phyloP scores from a whole-genome alignment of 495 filamentous ascomycete genomes.

The Xanthoparmelia taractica region DNA sequence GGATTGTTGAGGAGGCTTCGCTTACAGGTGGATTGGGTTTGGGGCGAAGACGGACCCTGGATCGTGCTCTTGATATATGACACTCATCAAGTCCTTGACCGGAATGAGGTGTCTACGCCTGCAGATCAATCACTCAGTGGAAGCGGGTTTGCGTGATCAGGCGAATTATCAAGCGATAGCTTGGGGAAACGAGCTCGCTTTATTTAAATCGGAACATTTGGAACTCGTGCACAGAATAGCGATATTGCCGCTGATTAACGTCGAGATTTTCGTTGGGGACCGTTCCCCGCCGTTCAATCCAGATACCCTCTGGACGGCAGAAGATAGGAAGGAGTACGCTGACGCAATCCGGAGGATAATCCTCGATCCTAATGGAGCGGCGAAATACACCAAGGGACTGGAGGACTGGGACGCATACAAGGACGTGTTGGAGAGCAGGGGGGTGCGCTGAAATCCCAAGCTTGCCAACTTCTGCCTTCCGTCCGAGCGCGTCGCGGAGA shows the following conservation, averaged over 20 bases:
- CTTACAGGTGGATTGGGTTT: not conserved
- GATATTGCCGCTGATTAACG: not conserved
- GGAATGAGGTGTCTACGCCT: not conserved
- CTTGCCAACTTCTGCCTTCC: no score
- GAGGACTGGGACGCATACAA: not conserved
- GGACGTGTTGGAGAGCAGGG: no score
- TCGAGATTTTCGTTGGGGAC: not conserved
- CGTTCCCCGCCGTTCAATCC: not conserved
- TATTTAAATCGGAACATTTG: not conserved
- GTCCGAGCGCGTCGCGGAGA: no score
- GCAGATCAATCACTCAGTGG: not conserved
- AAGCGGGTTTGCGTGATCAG: not conserved
- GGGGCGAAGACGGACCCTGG: not conserved
- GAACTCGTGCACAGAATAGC: not conserved
- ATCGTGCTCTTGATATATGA: not conserved
- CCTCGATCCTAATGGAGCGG: not conserved
- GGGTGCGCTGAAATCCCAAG: no score
- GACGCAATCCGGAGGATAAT: not conserved
- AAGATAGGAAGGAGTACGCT: not conserved
- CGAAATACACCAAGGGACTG: not conserved
- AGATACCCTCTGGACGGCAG: not conserved
- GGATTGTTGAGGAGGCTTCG: not conserved
- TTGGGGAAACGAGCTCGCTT: not conserved
- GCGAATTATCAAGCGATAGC: not conserved
- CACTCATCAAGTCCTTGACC: not conserved